These are phyloP conservation scores for Daldinia sp. DNA, from an alignment of 2,329 filamentous ascomycete species.

Conservation along the genomic window DNA sequence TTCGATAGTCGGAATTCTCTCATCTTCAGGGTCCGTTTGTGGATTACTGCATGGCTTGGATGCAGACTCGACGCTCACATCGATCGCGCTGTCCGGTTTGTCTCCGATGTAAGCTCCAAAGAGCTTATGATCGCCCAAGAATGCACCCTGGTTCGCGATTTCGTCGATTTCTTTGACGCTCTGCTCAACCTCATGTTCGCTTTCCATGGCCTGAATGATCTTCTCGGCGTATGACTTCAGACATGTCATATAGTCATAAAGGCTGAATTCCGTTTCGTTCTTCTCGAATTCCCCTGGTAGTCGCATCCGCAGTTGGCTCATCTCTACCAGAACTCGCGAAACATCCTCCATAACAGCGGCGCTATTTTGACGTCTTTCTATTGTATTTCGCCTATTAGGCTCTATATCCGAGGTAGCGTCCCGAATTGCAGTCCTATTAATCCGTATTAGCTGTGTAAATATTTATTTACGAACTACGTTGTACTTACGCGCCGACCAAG, in stretches of 20 bases:
- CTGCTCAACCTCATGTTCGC: conserved; percentile 38
- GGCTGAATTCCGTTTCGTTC: conserved; percentile 75
- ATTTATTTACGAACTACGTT: conserved; percentile 7
- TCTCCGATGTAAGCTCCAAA: conserved; percentile 54
- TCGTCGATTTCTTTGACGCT: conserved; percentile 16
- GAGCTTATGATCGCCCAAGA: conserved; percentile 45
- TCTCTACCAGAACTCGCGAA: conserved; percentile 52
- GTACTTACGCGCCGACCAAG: conserved; percentile 55
- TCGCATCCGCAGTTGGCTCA: conserved; percentile 51
- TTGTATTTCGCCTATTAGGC: conserved; percentile 43
- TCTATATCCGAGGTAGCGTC: conserved; percentile 42
- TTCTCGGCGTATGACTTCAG: conserved; percentile 71
- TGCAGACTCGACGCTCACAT: conserved; percentile 51
- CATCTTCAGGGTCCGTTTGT: conserved; percentile 39
- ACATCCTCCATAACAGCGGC: conserved; percentile 50
- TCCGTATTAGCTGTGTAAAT: conserved; percentile 33
- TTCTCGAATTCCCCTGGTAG: conserved; percentile 65
- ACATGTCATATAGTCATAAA: conserved; percentile 76
- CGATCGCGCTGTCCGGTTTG: conserved; percentile 58
- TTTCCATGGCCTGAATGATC: conserved; percentile 44
- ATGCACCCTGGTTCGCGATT: conserved; percentile 45
- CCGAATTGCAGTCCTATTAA: conserved; percentile 47
- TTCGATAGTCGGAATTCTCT: conserved; percentile 48
- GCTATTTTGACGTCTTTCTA: conserved; percentile 42
- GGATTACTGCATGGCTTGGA: conserved; percentile 40